These are phyloP conservation scores for Lanzia echinophila DNA, from an alignment of 2,329 filamentous ascomycete species.

Conservation along the genomic window DNA sequence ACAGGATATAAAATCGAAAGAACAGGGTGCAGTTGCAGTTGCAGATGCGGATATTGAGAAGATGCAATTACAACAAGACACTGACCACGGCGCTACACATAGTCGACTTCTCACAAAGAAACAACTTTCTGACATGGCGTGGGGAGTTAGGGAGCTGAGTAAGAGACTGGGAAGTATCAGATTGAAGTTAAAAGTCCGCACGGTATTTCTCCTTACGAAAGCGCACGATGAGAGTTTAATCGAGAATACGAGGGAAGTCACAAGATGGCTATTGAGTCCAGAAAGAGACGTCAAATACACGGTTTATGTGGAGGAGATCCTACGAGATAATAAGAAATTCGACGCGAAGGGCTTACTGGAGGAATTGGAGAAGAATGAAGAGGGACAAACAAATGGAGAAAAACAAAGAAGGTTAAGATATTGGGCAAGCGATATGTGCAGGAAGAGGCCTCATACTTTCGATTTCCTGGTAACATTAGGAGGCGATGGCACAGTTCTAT, in stretches of 20 bases:
- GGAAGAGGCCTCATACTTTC: constrained; percentile 73
- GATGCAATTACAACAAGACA: constrained; percentile 9
- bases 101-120: constrained; percentile 86
- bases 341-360: constrained; percentile 62
- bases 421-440: constrained; percentile 78
- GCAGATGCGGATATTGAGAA: constrained; percentile 13
- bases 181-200: constrained; percentile 73
- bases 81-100: constrained; percentile 31
- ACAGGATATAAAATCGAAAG: constrained; percentile 19
- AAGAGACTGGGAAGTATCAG: constrained; percentile 78
- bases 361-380: constrained; percentile 46
- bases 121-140: constrained; percentile 93
- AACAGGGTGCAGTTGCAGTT: not conserved
- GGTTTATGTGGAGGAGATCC: constrained; percentile 75
- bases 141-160: constrained; percentile 86
- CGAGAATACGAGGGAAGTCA: constrained; percentile 66
- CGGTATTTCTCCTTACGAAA: constrained; percentile 85
- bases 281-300: constrained; percentile 62
- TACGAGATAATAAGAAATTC: constrained; percentile 67
- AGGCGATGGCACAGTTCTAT: constrained; percentile 94
- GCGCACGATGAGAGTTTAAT: constrained; percentile 80
- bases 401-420: constrained; percentile 54
- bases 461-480: constrained; percentile 91
- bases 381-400: constrained; percentile 31
- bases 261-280: constrained; percentile 71